A percentile compares a stretch with the other conserved stretches of the same genome.
Evolutionary conservation across 2,329 filamentous ascomycete genomes (phyloP).

Genomic region (Colletotrichum sp.): DNA sequence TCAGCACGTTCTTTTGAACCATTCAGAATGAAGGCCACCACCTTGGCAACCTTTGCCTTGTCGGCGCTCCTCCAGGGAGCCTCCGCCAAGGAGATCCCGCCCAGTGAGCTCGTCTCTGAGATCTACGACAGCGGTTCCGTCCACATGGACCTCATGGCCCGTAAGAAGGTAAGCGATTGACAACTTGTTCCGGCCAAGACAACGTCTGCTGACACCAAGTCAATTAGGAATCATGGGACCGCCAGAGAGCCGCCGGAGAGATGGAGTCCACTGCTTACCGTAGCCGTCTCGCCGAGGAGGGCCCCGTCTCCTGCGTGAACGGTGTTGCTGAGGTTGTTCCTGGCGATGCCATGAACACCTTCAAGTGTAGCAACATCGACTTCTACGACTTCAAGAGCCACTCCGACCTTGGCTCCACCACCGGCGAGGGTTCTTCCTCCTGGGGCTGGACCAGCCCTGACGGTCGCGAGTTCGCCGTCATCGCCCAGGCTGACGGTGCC

Average conservation of each 20-base stretch:
- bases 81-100: conserved; percentile 24
- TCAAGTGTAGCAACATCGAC: conserved; percentile 23
- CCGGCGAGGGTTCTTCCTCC: conserved; percentile 30
- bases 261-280: conserved; percentile 17
- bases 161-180: conserved; percentile 20
- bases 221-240: conserved; percentile 15
- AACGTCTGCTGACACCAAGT: background rate
- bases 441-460: conserved; percentile 48
- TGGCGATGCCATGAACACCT: conserved; percentile 22
- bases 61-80: conserved; percentile 16
- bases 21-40: conserved; percentile 15
- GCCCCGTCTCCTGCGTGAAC: conserved; percentile 19
- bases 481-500: conserved; percentile 40
- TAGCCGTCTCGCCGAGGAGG: conserved; percentile 12
- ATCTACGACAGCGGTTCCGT: conserved; percentile 23
- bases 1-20: background rate
- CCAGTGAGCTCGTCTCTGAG: conserved; percentile 20
- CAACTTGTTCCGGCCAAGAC: background rate
- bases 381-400: conserved; percentile 60
- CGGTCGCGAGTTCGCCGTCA: conserved; percentile 31
- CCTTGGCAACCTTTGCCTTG: conserved; percentile 12
- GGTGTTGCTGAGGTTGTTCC: conserved; percentile 20
- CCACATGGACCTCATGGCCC: conserved; percentile 24
- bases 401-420: conserved; percentile 49
- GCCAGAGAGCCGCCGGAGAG: conserved; percentile 16